Base-by-base conservation (phyloP, 2,329 filamentous ascomycete genomes). In the Sarocladium kiliense region DNA sequence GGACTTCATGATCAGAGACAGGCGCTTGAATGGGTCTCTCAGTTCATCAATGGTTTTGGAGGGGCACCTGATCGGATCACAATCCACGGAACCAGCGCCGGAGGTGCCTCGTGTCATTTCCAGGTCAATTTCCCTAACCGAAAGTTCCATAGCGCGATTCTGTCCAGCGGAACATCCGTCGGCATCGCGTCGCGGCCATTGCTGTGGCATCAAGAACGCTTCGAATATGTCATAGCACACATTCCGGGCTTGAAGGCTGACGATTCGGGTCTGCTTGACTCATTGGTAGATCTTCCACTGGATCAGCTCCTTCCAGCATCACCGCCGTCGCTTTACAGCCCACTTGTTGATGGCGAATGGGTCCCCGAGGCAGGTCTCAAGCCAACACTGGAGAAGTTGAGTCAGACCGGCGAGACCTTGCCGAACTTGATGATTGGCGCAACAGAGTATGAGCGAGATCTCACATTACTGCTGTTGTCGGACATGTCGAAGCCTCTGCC, bases 11-110 rank as follows among this genome's bases (percentile, higher is more conserved):
- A 53, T 32, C 50, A 53, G 14, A 23, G 50, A 41, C 37, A 41
- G 32, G 50, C 50, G 10, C 19, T 53, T 18, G 50, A 53, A 53
- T 53, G 50, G 50, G 50, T 53, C 14, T 37, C 50, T 9, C 30
- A 25, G 14, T 53, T 27, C 50, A 53, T 53, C 21, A 14, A 7
- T 10, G 50, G 37, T 11, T 53, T 53, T 25, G 50, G 50, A 21
- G 50, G 50, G 30, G 44, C 44, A 30, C 6, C 44, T 18, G 44
- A 47, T n/a, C 9, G 19, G 25, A 18, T 47, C 4, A 47, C 44
- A 7, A 47, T 47, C n/a, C 44, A 47, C n/a, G 44, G 44, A 16
- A 47, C 44, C 5, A 47, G 44, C 16, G 44, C 44, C 10, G 44
- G 44, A 16, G 44, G 44, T 47, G 44, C 44, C 16, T 47, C 44